Evolutionary conservation across 306 rosid species (phyloP).

Genomic region (Sechiopsis laciniata): DNA sequence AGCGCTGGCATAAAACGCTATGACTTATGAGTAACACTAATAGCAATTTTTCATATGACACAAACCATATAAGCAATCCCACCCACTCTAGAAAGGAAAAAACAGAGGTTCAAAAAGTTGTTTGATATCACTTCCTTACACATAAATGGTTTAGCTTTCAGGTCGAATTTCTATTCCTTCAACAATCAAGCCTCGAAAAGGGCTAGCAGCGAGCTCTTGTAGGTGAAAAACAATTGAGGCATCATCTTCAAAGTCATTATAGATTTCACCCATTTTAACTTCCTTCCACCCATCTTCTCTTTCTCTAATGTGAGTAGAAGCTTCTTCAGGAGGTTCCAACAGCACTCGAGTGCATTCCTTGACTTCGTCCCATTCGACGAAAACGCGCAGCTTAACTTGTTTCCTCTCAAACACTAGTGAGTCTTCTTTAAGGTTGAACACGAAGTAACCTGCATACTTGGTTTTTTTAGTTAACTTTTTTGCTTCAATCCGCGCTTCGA

Average conservation of each 20-base stretch:
- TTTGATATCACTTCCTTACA: too few species aligned
- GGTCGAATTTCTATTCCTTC: conserved; percentile 41
- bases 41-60: too few species aligned
- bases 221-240: conserved; percentile 17
- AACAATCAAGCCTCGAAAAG: conserved; percentile 28
- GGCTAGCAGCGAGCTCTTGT: background rate
- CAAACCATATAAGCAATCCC: too few species aligned
- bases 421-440: conserved; percentile 16
- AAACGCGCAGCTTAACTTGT: background rate
- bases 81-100: too few species aligned
- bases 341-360: background rate
- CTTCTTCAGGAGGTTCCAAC: conserved; percentile 13
- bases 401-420: background rate
- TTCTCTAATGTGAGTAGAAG: background rate
- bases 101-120: too few species aligned
- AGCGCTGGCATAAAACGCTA: too few species aligned
- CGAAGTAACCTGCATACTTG: conserved; percentile 27
- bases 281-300: conserved; percentile 32
- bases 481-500: conserved; percentile 25
- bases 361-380: background rate
- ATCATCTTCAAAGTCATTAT: conserved; percentile 25
- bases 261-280: conserved; percentile 34
- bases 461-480: conserved; percentile 25
- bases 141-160: background rate
- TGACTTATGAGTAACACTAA: too few species aligned